These are phyloP conservation scores for Penicillium coprophilum DNA, from an alignment of 495 filamentous ascomycete species.

Conservation along the genomic window DNA sequence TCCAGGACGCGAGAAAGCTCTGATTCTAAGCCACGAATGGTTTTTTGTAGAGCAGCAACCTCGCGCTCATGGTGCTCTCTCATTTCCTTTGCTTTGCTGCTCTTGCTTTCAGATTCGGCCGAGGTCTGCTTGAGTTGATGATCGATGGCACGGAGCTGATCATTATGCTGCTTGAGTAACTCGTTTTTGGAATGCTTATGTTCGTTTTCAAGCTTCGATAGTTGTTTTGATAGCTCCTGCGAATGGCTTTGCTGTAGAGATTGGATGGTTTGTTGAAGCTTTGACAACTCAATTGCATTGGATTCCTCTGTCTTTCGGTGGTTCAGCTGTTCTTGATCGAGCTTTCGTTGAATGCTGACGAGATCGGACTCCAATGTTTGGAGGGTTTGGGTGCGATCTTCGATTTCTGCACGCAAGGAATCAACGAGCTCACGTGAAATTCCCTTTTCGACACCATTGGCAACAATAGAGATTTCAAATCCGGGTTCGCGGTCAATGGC, in stretches of 20 bases:
- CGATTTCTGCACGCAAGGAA: slow-evolving; percentile 71
- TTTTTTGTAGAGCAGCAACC: slow-evolving; percentile 60
- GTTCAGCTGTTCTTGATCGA: slow-evolving; percentile 76
- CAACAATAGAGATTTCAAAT: slow-evolving; percentile 74
- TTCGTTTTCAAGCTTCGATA: slow-evolving; percentile 48
- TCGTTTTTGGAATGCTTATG: slow-evolving; percentile 45
- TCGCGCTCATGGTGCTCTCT: slow-evolving; percentile 60
- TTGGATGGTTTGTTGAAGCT: slow-evolving; percentile 68
- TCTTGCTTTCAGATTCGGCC: slow-evolving; percentile 50
- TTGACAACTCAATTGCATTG: slow-evolving; percentile 59
- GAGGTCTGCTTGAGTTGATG: slow-evolving; percentile 49
- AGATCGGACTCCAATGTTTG: slow-evolving; percentile 66
- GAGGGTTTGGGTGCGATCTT: slow-evolving; percentile 66
- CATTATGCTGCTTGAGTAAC: slow-evolving; percentile 48
- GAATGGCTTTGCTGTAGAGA: slow-evolving; percentile 70
- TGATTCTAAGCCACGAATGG: slow-evolving; percentile 56
- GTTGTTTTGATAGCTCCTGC: slow-evolving; percentile 54
- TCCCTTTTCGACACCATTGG: slow-evolving; percentile 77
- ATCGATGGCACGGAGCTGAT: slow-evolving; percentile 49
- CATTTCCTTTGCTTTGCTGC: slow-evolving; percentile 44
- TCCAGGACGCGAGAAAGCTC: slow-evolving; percentile 57
- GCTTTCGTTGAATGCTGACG: slow-evolving; percentile 63
- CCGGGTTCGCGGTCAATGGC: slow-evolving; percentile 92
- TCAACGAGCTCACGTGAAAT: slow-evolving; percentile 84
- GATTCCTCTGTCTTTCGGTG: slow-evolving; percentile 71